These are phyloP conservation scores for Cucurbita pepo DNA, from an alignment of 306 rosid genomes.

Conservation along the genomic window DNA sequence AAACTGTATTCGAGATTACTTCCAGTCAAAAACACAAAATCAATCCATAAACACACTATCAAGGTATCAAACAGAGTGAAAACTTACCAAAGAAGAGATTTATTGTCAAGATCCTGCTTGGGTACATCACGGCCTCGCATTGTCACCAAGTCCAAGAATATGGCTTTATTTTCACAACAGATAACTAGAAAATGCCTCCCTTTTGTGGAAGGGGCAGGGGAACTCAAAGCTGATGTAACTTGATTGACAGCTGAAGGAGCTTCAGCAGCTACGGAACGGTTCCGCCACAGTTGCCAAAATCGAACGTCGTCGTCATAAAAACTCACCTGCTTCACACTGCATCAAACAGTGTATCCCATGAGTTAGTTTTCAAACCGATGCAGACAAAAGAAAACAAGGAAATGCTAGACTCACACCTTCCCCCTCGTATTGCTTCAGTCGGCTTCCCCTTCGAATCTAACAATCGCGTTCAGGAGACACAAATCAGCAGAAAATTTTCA, in stretches of 20 bases:
- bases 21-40: background rate
- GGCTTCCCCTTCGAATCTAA: conserved; percentile 79
- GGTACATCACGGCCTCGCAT: conserved; percentile 98
- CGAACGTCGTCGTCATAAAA: conserved; percentile 91
- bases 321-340: conserved; percentile 89
- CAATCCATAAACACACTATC: background rate
- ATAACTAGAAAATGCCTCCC: conserved; percentile 98
- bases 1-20: background rate
- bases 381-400: conserved; percentile 12
- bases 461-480: conserved; percentile 7
- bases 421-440: conserved; percentile 95
- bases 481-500: background rate
- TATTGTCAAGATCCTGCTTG: conserved; percentile 92
- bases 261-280: conserved; percentile 90
- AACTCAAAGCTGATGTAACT: conserved; percentile 51
- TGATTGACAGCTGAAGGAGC: conserved; percentile 73
- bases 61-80: conserved; percentile 1
- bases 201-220: conserved; percentile 78
- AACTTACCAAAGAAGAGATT: conserved; percentile 77
- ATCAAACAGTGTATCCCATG: conserved; percentile 7
- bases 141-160: conserved; percentile 92
- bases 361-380: conserved; percentile 1
- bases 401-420: conserved; percentile 41
- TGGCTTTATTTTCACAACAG: conserved; percentile 93
- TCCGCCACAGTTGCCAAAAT: conserved; percentile 92